Base-by-base conservation (phyloP, 208 protist species). In the Spongospora subterranea region DNA sequence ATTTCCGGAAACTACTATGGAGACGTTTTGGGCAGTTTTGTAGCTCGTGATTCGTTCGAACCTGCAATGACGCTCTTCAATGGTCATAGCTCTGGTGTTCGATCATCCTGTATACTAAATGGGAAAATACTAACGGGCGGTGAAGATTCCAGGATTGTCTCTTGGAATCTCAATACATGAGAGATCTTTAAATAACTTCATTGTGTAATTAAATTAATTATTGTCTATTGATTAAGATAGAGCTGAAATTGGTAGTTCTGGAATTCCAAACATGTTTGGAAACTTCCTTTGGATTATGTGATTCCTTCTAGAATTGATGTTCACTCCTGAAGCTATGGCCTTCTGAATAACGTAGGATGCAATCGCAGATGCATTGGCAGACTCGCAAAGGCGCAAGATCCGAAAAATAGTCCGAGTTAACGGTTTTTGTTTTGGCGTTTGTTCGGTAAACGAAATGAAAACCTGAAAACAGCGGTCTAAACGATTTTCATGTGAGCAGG, bases 101-200 rank as follows among this genome's bases (percentile, higher is more conserved):
- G 71, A 35, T 6, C 71, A 20, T 39, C 35, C 11, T 39, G 17
- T 20, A 40, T 20, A 20, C 6, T 82, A 20, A 43, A 43, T 82
- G n/a, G n/a, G 35, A 13, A 20, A 20, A 6, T 82, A 35, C 13
- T 82, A 6, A 82, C 71, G 17, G 71, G 17, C n/a, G 71, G 71
- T 43, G 71, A 82, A 82, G 71, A 82, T 82, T 82, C 71, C 71
- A 35, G n/a, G 6, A 82, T 82, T 35, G n/a, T 82, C 71, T 82
- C 35, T 20, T 82, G 71, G 71, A 43, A 6, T 20, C n/a, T 43
- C 35, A 35, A 82, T 43, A 82, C n/a, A n/a, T n/a, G n/a, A n/a
- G n/a, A 82, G 6, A 82, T 43, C 6, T 82, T 35, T 40, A 39
- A 35, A 43, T 82, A 82, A 60, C 50, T 60, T n/a, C 13, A 60